Evolutionary conservation across 140 eudicot genomes (phyloP).

Genomic region (Stevia rebaudiana): DNA sequence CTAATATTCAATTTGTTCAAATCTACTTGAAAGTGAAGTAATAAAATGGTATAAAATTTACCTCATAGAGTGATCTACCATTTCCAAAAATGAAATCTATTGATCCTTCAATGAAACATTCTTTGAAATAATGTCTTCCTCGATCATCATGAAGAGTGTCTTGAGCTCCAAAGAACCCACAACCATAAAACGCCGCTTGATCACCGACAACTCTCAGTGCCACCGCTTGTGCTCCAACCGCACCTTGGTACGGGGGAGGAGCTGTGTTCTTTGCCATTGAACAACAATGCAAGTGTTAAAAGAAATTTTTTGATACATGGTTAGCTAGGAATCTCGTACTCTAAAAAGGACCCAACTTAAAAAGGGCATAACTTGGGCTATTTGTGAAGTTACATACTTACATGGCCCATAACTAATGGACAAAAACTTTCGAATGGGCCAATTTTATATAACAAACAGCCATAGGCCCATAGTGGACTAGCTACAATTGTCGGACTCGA

Average conservation of each 20-base stretch:
- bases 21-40: background rate
- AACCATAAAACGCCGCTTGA: constrained; percentile 76
- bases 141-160: constrained; percentile 81
- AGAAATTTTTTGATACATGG: too few relatives aligned
- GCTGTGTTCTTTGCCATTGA: constrained; percentile 54
- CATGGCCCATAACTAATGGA: too few relatives aligned
- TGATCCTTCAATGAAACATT: constrained; percentile 86
- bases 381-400: too few relatives aligned
- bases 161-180: constrained; percentile 88
- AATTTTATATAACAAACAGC: too few relatives aligned
- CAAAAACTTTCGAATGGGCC: too few relatives aligned
- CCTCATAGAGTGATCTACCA: constrained; percentile 86
- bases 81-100: constrained; percentile 85
- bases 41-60: constrained; percentile 14
- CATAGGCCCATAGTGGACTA: too few relatives aligned
- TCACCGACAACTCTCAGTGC: constrained; percentile 72
- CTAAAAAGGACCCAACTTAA: too few relatives aligned
- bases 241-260: constrained; percentile 75
- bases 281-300: background rate
- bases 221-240: constrained; percentile 72
- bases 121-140: constrained; percentile 81
- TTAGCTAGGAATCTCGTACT: too few relatives aligned
- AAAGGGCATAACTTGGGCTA: too few relatives aligned
- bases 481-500: too few relatives aligned
- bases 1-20: too few relatives aligned